Evolutionary conservation across 495 filamentous ascomycete genomes (phyloP).

Genomic region (Hamigera avellanea): DNA sequence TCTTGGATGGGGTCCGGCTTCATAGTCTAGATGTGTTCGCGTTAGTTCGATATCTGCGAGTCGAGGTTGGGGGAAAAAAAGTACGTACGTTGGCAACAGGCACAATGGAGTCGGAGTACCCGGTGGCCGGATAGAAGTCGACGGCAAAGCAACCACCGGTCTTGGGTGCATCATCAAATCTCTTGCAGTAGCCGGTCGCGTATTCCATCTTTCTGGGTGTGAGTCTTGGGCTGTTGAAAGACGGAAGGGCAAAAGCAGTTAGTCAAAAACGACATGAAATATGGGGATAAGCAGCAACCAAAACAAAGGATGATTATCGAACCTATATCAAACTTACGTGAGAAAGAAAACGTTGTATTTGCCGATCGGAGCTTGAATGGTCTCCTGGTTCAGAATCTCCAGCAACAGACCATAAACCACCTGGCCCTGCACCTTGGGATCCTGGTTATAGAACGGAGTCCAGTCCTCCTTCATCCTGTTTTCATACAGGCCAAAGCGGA

Average conservation of each 20-base stretch:
- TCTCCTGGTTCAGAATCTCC: constrained; percentile 12
- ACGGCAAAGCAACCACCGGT: neutral
- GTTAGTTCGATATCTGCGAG: too few species aligned
- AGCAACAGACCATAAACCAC: constrained; percentile 19
- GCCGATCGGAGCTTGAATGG: constrained; percentile 7
- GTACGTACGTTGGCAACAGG: neutral
- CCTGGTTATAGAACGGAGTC: constrained; percentile 2
- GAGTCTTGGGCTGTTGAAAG: neutral
- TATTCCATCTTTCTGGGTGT: neutral
- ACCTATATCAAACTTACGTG: neutral
- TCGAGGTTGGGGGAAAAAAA: neutral
- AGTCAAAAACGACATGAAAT: too few species aligned
- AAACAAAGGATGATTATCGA: too few species aligned
- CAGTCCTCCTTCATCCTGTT: constrained; percentile 2
- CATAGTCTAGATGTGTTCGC: constrained; percentile 6
- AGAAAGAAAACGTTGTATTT: constrained; percentile 6
- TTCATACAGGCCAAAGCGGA: constrained; percentile 12
- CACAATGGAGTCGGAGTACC: neutral
- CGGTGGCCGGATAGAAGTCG: neutral
- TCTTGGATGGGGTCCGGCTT: constrained; percentile 6
- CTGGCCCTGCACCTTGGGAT: constrained; percentile 10
- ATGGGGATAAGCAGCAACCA: neutral
- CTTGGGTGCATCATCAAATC: neutral
- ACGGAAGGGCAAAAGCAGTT: too few species aligned
- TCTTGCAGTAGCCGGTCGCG: neutral